A percentile compares a stretch with the other conserved stretches of the same genome.
Evolutionary conservation across 2,329 filamentous ascomycete species (phyloP).

Genomic region (Diaporthe caulivora): DNA sequence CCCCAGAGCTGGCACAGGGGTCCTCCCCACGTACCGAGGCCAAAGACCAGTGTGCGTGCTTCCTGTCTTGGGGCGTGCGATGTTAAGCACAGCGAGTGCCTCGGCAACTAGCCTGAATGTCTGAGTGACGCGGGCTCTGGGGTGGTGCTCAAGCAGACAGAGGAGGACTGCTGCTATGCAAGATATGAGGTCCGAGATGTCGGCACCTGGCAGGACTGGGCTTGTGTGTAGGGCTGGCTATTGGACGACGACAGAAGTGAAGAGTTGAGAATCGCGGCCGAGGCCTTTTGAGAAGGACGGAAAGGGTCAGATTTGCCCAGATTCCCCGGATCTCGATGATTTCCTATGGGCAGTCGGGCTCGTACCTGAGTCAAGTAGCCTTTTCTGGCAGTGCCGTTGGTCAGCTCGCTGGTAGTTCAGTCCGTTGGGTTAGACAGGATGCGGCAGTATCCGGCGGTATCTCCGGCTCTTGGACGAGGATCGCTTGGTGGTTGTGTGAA

Average conservation of each 20-base stretch:
- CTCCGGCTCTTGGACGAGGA: not conserved
- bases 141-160: not conserved
- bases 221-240: not conserved
- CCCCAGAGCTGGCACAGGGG: not conserved
- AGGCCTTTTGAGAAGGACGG: constrained; percentile 15
- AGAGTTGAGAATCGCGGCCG: not conserved
- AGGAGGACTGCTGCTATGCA: not conserved
- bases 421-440: not conserved
- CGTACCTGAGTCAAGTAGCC: constrained; percentile 27
- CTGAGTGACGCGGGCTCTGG: not conserved
- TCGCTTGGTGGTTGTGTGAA: not conserved
- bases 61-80: constrained; percentile 2
- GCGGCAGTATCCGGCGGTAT: not conserved
- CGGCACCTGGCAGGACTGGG: not conserved
- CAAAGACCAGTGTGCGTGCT: constrained; percentile 4
- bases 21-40: constrained; percentile 10
- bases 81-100: not conserved
- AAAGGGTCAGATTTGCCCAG: not conserved
- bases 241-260: constrained; percentile 9
- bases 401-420: constrained; percentile 3
- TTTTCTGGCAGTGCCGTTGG: constrained; percentile 9
- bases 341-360: constrained; percentile 10
- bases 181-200: not conserved
- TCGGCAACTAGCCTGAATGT: constrained; percentile 22
- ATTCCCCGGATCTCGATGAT: not conserved